Percentiles rank a stretch among this genome's conserved stretches.
These are phyloP conservation scores for Schrenkiella parvula DNA, from an alignment of 345 rosid species.

Conservation along the genomic window DNA sequence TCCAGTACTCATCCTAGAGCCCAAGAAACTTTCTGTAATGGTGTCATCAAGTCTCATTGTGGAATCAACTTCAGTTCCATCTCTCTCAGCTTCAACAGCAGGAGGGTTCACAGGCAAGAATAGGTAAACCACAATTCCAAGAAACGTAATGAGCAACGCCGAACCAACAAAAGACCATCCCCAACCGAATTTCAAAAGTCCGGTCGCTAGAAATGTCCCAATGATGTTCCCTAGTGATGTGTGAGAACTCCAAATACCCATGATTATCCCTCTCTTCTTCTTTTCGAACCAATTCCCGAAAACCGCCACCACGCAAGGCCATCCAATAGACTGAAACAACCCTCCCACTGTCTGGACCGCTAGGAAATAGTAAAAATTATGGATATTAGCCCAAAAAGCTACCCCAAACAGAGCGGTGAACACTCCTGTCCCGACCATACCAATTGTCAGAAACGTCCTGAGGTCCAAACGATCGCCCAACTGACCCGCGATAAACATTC, in stretches of 20 bases:
- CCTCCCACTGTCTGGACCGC: slow-evolving; percentile 68
- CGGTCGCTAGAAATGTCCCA: slow-evolving; percentile 76
- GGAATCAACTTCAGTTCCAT: slow-evolving; percentile 50
- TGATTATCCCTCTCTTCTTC: slow-evolving; percentile 79
- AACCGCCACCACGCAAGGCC: slow-evolving; percentile 98
- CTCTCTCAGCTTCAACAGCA: slow-evolving; percentile 53
- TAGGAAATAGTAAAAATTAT: slow-evolving; percentile 59
- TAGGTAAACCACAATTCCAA: slow-evolving; percentile 60
- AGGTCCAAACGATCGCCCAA: slow-evolving; percentile 80
- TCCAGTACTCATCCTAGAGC: slow-evolving; percentile 37
- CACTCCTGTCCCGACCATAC: slow-evolving; percentile 86
- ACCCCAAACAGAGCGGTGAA: slow-evolving; percentile 74
- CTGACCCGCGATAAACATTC: slow-evolving; percentile 85
- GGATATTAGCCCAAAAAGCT: slow-evolving; percentile 78
- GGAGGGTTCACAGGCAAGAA: slow-evolving; percentile 72
- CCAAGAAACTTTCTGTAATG: slow-evolving; percentile 49
- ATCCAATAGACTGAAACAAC: slow-evolving; percentile 88
- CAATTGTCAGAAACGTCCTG: slow-evolving; percentile 65
- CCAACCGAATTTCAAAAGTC: slow-evolving; percentile 77
- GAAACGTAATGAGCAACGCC: slow-evolving; percentile 54
- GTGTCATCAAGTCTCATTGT: slow-evolving; percentile 48
- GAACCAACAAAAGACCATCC: slow-evolving; percentile 95
- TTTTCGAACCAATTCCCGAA: slow-evolving; percentile 93
- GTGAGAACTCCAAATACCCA: slow-evolving; percentile 98
- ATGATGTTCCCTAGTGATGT: slow-evolving; percentile 84